Percentiles rank a stretch among this genome's conserved stretches.
These are phyloP conservation scores for Neofusicoccum parvum DNA, from an alignment of 2,329 filamentous ascomycete species.

Conservation along the genomic window DNA sequence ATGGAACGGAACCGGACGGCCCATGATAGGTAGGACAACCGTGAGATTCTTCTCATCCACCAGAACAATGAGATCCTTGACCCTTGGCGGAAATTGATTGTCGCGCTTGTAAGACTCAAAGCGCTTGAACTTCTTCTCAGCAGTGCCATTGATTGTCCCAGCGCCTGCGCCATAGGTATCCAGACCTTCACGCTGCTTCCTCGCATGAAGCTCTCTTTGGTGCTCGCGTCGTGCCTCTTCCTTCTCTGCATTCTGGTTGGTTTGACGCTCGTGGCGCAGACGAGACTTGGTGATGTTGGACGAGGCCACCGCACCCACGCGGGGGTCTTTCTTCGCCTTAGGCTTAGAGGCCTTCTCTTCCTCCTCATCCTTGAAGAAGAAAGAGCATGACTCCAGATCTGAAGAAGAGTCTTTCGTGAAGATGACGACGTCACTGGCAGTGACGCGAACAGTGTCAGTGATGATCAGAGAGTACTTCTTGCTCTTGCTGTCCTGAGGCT, in stretches of 20 bases:
- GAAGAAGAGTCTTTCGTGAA: slow-evolving; percentile 93
- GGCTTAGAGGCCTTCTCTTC: slow-evolving; percentile 80
- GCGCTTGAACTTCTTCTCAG: slow-evolving; percentile 97
- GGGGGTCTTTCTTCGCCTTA: slow-evolving; percentile 82
- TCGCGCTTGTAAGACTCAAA: slow-evolving; percentile 99
- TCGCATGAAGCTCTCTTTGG: slow-evolving; percentile 83
- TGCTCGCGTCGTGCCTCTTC: slow-evolving; percentile 86
- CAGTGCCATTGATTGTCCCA: slow-evolving; percentile 81
- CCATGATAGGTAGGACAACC: slow-evolving; percentile 94
- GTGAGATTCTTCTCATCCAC: slow-evolving; percentile 90
- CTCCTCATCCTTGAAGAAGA: slow-evolving; percentile 98
- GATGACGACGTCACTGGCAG: slow-evolving; percentile 73
- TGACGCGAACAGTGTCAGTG: slow-evolving; percentile 90
- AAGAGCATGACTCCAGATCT: slow-evolving; percentile 91
- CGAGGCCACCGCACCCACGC: slow-evolving; percentile 83
- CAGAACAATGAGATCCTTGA: slow-evolving; percentile 84
- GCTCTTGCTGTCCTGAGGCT: slow-evolving; percentile 86
- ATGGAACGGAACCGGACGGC: slow-evolving; percentile 94
- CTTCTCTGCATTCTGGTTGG: slow-evolving; percentile 84
- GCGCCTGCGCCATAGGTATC: slow-evolving; percentile 84
- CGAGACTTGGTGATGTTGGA: slow-evolving; percentile 96
- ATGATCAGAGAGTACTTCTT: slow-evolving; percentile 87
- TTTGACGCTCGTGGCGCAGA: slow-evolving; percentile 84
- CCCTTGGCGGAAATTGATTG: slow-evolving; percentile 82
- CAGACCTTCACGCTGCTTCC: slow-evolving; percentile 88